Percentiles rank a stretch among this genome's conserved stretches.
Conservation (phyloP, 345 rosid genomes). For the Turnera subulata region DNA sequence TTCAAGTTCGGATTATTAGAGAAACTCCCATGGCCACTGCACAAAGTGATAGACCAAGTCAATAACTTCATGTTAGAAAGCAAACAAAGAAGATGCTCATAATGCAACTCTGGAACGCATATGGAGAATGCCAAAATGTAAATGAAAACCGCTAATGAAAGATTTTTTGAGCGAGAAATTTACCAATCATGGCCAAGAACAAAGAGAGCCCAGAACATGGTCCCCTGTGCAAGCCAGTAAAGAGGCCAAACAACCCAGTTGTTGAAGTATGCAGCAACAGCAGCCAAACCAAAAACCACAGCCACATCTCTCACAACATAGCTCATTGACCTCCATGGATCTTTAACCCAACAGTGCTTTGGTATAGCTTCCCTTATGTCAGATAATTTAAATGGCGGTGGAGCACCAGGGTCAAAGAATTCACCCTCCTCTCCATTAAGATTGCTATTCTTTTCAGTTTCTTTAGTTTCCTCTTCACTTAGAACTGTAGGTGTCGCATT, state of each 20-base stretch:
- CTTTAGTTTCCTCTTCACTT: constrained; percentile 21
- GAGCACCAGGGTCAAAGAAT: constrained; percentile 41
- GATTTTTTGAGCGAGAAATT: no score
- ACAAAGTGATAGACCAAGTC: background rate
- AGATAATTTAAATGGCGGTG: constrained; percentile 35
- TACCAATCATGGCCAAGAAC: constrained; percentile 99
- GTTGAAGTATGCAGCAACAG: constrained; percentile 60
- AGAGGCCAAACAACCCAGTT: constrained; percentile 86
- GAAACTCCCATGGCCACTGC: constrained; percentile 95
- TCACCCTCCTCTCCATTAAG: constrained; percentile 17
- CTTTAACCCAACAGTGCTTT: constrained; percentile 88
- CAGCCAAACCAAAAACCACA: constrained; percentile 67
- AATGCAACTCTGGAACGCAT: no score
- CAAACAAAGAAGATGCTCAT: no score
- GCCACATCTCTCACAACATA: constrained; percentile 76
- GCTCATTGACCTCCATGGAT: constrained; percentile 78
- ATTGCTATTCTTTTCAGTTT: constrained; percentile 12
- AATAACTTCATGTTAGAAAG: no score
- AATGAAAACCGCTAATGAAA: no score
- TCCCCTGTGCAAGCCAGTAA: constrained; percentile 87
- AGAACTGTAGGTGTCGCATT: constrained; percentile 6
- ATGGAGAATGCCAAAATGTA: no score
- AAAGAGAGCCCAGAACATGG: constrained; percentile 97
- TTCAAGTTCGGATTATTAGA: constrained; percentile 64
- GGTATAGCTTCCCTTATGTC: constrained; percentile 88